phyloP scores from a whole-genome alignment of 2,329 filamentous ascomycete genomes.

The Xylariomycetidae sp. region DNA sequence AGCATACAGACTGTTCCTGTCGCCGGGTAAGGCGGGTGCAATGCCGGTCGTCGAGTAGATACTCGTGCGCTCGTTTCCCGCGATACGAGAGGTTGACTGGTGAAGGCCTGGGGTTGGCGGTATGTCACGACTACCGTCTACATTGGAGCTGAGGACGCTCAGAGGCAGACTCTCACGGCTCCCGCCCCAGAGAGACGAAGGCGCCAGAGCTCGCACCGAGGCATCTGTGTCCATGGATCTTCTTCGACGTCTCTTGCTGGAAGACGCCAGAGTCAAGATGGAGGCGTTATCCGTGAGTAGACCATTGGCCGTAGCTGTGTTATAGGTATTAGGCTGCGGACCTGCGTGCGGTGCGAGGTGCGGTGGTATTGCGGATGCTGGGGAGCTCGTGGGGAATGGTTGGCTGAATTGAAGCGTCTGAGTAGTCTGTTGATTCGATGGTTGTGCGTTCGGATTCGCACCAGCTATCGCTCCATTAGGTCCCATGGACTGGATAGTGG shows the following conservation, averaged over 20 bases:
- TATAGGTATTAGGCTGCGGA: constrained; percentile 64
- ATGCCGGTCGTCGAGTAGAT: constrained; percentile 75
- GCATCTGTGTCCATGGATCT: constrained; percentile 82
- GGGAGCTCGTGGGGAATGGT: constrained; percentile 59
- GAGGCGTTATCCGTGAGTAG: constrained; percentile 81
- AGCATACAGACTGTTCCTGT: constrained; percentile 78
- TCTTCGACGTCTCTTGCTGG: constrained; percentile 70
- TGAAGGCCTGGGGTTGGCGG: constrained; percentile 49
- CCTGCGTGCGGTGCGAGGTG: constrained; percentile 51
- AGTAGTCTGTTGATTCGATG: constrained; percentile 38
- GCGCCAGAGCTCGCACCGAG: constrained; percentile 77
- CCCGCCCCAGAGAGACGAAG: constrained; percentile 76
- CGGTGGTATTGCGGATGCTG: constrained; percentile 67
- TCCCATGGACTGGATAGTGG: constrained; percentile 74
- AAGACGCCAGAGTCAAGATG: constrained; percentile 78
- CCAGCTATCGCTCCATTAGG: constrained; percentile 43
- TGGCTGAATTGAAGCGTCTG: constrained; percentile 60
- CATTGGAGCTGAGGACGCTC: constrained; percentile 70
- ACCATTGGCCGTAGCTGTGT: constrained; percentile 75
- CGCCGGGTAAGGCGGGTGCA: constrained; percentile 61
- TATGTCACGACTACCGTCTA: constrained; percentile 44
- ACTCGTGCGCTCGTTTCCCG: constrained; percentile 62
- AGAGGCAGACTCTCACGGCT: constrained; percentile 76
- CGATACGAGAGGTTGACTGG: constrained; percentile 35
- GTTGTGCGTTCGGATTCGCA: constrained; percentile 32